A percentile compares a stretch with the other conserved stretches of the same genome.
phyloP scores from a whole-genome alignment of 495 filamentous ascomycete genomes.

The Xylaria flabelliformis region DNA sequence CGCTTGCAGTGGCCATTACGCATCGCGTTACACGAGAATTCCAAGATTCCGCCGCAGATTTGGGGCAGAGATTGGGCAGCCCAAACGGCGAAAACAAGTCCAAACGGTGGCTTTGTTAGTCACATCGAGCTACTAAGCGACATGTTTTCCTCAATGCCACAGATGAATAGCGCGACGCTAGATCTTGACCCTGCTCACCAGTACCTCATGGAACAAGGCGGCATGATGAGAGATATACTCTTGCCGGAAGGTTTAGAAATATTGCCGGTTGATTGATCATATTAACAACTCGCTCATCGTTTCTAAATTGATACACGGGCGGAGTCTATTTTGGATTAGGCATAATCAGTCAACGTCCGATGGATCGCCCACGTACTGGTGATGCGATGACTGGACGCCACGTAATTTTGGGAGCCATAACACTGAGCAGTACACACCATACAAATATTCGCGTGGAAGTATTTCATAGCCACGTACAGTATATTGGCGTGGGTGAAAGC shows the following conservation, averaged over 20 bases:
- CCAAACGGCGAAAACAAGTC: slow-evolving; percentile 45
- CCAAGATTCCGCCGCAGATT: slow-evolving; percentile 54
- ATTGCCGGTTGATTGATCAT: slow-evolving; percentile 28
- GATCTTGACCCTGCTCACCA: slow-evolving; percentile 34
- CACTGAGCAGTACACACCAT: not conserved
- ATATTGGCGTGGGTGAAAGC: not conserved
- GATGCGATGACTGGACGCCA: not conserved
- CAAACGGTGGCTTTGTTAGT: slow-evolving; percentile 40
- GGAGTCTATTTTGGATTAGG: not conserved
- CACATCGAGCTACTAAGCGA: slow-evolving; percentile 59
- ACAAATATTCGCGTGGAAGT: not conserved
- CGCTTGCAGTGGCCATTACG: slow-evolving; percentile 62
- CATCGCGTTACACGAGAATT: slow-evolving; percentile 55
- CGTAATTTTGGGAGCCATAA: not conserved
- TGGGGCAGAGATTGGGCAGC: slow-evolving; percentile 58
- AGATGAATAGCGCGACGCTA: slow-evolving; percentile 36
- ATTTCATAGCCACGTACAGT: not conserved
- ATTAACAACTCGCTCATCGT: not conserved
- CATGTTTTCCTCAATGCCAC: slow-evolving; percentile 48
- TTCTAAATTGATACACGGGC: not conserved
- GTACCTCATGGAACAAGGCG: slow-evolving; percentile 25
- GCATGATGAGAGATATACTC: slow-evolving; percentile 29
- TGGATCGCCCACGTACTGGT: not conserved
- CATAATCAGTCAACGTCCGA: not conserved
- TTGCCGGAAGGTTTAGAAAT: slow-evolving; percentile 28